Base-by-base conservation (phyloP, 208 protist species). In the Leishmania lainsoni region DNA sequence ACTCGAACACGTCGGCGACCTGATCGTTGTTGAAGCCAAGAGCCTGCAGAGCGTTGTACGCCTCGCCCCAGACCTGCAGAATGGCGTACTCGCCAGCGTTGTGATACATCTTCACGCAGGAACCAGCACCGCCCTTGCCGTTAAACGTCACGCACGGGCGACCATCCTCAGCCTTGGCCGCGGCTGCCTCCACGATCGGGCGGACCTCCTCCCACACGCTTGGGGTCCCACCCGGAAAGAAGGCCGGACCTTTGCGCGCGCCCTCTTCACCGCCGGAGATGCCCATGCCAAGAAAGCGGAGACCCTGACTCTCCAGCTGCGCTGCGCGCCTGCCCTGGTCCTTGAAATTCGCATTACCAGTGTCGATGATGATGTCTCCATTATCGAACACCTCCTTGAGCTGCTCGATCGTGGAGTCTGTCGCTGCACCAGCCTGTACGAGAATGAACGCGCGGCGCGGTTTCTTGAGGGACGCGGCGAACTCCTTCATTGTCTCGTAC, bases 51-150 rank as follows among this genome's bases (percentile, higher is more conserved):
- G 99, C 78, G 78, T 98, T 89, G 92, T 99, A 99, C 2, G 94
- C 95, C 93, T 99, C 99, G 66, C 93, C 96, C 92, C 92, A 96
- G 48, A 97, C 91, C 92, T 99, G 99, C 93, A 99, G 99, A 85
- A 99, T 99, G 71, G 98, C 99, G 92, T 99, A 99, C 91, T 99
- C 99, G 68, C 99, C 99, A 68, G 98, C 99, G 89, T 99, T 99
- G 95, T 99, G 99, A 63, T 99, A 99, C 98, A 99, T 99, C 91
- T 99, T 99, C 49, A 99, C 99, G 84, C 98, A 99, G 75, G 99
- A 97, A 39, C 99, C 99, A 51, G 99, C 98, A 39, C 99, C 99
- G 73, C 97, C 98, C 58, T 90, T 76, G 76, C 99, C 99, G 83
- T 99, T 98, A 87, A 97, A 98, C 65, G 94, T 98, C 58, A 97